Base-by-base conservation (phyloP, 2,329 filamentous ascomycete species). In the Delphinella strobiligena region DNA sequence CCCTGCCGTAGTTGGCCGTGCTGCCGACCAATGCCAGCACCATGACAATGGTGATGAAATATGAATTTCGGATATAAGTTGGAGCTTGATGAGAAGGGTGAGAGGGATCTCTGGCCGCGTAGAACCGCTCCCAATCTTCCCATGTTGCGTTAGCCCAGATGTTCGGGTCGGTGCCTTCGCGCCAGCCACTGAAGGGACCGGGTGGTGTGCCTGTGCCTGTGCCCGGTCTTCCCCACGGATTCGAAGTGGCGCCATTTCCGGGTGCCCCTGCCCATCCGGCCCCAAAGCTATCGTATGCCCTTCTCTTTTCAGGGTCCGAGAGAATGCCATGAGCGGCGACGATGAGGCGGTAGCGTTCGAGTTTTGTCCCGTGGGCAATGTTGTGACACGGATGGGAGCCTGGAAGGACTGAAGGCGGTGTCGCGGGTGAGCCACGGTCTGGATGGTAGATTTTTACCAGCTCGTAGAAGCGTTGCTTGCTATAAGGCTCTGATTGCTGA, bases 401-500 rank as follows among this genome's bases (percentile, higher is more conserved):
- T 12, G 22, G 22, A 12, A 27, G 7, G 38, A 19, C 56, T 66
- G 56, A 44, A 65, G 22, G 7, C 12, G 22, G 22, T 12, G 7
- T 27, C 12, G 22, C 12, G 7, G 22, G 12, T 12, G 7, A 7
- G 12, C 12, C 22, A 27, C 74, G 75, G 60, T 98, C 91, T 0
- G 91, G 91, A 55, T 98, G 91, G 64, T 98, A 98, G 34, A 93
- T 69, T 66, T 96, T 98, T 42, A 93, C 91, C 38, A 98, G 75
- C 54, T 89, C 74, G 61, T 93, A 91, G 69, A 87, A 98, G 44
- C 77, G 77, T 32, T 71, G 64, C 61, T 98, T 96, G 46, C 75
- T 80, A 60, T 98, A 96, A 2, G 77, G 72, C 11, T 75, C 77
- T 42, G 67, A 66, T 49, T 65, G 73, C 39, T 67, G 62, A 47